Base-by-base conservation (phyloP, 2,329 filamentous ascomycete genomes). In the Colletotrichum limetticola region DNA sequence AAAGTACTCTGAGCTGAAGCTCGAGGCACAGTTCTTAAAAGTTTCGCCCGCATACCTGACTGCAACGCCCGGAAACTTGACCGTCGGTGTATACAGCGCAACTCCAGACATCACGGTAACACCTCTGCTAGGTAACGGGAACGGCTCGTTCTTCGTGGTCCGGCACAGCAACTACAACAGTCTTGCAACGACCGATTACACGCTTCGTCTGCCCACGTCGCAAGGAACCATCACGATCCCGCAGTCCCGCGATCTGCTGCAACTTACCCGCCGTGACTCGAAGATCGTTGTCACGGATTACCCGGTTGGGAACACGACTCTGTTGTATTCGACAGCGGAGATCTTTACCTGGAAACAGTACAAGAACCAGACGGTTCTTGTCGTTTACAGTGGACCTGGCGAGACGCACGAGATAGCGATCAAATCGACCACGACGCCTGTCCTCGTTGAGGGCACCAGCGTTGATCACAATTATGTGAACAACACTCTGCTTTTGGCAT, bases 1-100 rank as follows among this genome's bases (percentile, higher is more conserved):
- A 78, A 96, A 96, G 80, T 96, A 95, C 80, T 92, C 91, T 55
- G 93, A 97, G 79, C 85, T 94, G 30, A 97, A 96, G 78, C 87
- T 96, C 1, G 85, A 94, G 74, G 93, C 90, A 30, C 93, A 94
- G 76, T 96, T 96, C 80, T 81, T 94, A 65, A 92, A 92, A 76
- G 92, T 91, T 0, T 94, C 92, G 0, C 92, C 93, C 0, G 90
- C 88, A 0, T 95, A 94, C 76, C 82, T 95, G 22, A 88, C 88
- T 3, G 88, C 91, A 0, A 85, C 83, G 0, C 88, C 91, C 1
- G 86, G 87, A 12, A 83, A 86, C 76, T 79, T 84, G 46, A 85
- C 85, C 11, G 82, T 83, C 7, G 88, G 88, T 28, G 83, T 88
- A 2, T 90, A 88, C 77, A 91, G 86, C 30, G 78, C 85, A 5